Conservation (phyloP, 1,284 basidiomycete genomes). For the Ustilago trichophora region DNA sequence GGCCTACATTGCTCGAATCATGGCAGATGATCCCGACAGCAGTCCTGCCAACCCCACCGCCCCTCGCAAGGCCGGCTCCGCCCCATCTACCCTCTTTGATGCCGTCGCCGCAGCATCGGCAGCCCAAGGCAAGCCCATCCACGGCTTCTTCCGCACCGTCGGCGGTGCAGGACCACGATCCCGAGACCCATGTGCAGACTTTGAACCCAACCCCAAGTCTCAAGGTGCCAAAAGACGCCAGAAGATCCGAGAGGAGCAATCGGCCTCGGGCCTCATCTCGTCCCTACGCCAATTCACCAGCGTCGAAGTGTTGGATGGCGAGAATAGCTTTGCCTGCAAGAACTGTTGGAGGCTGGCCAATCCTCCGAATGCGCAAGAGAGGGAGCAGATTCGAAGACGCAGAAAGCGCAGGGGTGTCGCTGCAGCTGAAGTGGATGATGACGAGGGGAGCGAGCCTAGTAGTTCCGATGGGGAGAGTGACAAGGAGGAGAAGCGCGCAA, state of each 20-base stretch:
- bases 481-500: conserved; percentile 1
- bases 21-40: conserved; percentile 34
- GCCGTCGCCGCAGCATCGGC: conserved; percentile 19
- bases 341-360: conserved; percentile 89
- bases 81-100: conserved; percentile 26
- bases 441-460: conserved; percentile 68
- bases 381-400: conserved; percentile 65
- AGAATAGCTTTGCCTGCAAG: conserved; percentile 90
- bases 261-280: conserved; percentile 68
- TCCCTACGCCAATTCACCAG: conserved; percentile 85
- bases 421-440: conserved; percentile 38
- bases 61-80: conserved; percentile 14
- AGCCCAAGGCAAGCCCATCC: conserved; percentile 19
- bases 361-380: conserved; percentile 67
- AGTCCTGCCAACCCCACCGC: conserved; percentile 9
- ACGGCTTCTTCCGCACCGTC: conserved; percentile 32
- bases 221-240: conserved; percentile 34
- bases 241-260: conserved; percentile 40
- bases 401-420: conserved; percentile 62
- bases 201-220: conserved; percentile 37
- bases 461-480: conserved; percentile 50
- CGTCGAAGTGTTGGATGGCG: conserved; percentile 88
- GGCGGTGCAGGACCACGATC: conserved; percentile 12
- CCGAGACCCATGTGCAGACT: conserved; percentile 21
- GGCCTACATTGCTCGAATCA: conserved; percentile 44